Conservation (phyloP, 2,329 filamentous ascomycete species). For the Cladosporium oxysporum region DNA sequence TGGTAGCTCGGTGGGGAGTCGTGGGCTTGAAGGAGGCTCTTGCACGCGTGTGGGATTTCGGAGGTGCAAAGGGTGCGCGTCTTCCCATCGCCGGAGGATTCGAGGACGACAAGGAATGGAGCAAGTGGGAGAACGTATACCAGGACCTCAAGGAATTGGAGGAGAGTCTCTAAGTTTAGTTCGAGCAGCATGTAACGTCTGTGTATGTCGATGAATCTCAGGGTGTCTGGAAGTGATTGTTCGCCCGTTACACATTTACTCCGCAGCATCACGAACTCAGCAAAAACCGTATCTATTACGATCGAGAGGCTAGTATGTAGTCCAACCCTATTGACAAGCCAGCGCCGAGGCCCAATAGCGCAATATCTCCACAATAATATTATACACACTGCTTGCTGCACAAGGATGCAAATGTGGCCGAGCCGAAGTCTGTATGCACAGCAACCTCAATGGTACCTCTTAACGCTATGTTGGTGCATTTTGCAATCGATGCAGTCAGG, state of each 20-base stretch:
- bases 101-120: constrained; percentile 60
- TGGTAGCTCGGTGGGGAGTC: constrained; percentile 61
- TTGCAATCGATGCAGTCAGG: background rate
- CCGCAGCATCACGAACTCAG: background rate
- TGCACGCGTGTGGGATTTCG: constrained; percentile 59
- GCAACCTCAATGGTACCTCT: background rate
- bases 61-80: constrained; percentile 60
- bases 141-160: constrained; percentile 49
- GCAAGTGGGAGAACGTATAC: constrained; percentile 51
- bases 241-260: background rate
- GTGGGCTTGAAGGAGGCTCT: constrained; percentile 68
- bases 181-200: background rate
- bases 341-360: background rate
- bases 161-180: constrained; percentile 30
- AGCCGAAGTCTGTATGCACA: background rate
- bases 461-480: background rate
- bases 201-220: background rate
- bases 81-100: constrained; percentile 61
- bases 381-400: background rate
- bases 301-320: background rate
- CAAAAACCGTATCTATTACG: background rate
- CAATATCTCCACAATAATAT: background rate
- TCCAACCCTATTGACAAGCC: background rate
- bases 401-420: background rate
- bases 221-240: background rate